Evolutionary conservation across 2,329 filamentous ascomycete species (phyloP), one percentile per base, ranked within the genome.

Genomic region (Mariannaea elegans): DNA sequence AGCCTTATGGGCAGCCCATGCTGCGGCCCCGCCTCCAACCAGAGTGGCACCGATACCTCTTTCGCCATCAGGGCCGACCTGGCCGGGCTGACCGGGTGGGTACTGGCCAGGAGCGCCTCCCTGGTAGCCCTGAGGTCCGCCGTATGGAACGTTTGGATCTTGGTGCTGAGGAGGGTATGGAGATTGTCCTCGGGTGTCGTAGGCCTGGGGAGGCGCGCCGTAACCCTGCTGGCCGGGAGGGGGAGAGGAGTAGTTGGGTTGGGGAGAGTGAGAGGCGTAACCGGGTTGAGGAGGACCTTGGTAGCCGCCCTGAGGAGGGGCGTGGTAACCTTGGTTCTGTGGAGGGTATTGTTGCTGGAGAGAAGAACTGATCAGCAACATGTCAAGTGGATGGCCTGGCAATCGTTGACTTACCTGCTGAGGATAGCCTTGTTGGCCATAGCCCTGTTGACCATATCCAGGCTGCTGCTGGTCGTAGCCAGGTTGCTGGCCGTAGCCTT

Each of bases 31-130:
- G 52, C 82, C 81, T 19, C 84, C 84, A 2, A 83, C 65, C 23
- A 87, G 67, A 3, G 84, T 81, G 2, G 84, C 82, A 4, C 83
- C 84, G 16, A 87, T 78, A 31, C 85, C 85, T 46, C 84, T 82
- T n/a, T 87, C 84, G 41, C 75, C 76, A 38, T 77, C 72, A 5
- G 75, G 76, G 2, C 73, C 72, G 39, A 70, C 62, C 23, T 71
- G 68, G 2, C 73, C 72, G 23, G 69, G 63, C 29, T 70, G 69
- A 12, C 68, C 69, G 23, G 67, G 67, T 44, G 49, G 66, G 31
- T 70, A 63, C 27, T 70, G 67, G 12, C 68, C 68, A 6, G 66
- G 66, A 18, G 64, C 62, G 9, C 67, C 67, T 13, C 63, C 65
- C 23, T 74, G 70, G 47, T 72, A 70, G 2, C 56, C 64, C 32